Evolutionary conservation across 2,329 filamentous ascomycete species (phyloP).

Genomic region (Rutstroemia sp.): DNA sequence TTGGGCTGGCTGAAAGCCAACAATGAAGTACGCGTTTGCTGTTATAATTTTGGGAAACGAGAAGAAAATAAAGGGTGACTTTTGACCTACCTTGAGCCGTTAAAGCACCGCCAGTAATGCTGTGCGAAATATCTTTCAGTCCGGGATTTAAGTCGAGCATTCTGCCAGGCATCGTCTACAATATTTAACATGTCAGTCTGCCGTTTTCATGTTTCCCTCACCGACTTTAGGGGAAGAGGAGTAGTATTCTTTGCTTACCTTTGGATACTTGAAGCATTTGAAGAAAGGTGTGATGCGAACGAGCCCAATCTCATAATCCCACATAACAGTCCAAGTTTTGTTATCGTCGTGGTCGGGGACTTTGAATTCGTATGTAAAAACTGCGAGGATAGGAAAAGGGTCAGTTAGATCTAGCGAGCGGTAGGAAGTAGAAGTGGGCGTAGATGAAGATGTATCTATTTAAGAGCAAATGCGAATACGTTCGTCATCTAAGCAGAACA

Average conservation of each 20-base stretch:
- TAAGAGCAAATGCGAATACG: neutral
- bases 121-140: conserved; percentile 82
- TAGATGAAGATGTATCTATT: neutral
- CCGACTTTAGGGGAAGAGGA: too few species aligned
- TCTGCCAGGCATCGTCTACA: conserved; percentile 78
- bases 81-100: conserved; percentile 67
- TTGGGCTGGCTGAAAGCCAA: neutral
- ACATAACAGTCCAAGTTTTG: conserved; percentile 71
- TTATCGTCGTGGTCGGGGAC: conserved; percentile 61
- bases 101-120: conserved; percentile 88
- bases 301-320: conserved; percentile 94
- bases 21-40: neutral
- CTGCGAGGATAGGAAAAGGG: conserved; percentile 38
- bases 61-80: neutral
- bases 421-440: too few species aligned
- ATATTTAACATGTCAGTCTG: neutral
- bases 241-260: conserved; percentile 47
- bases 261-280: conserved; percentile 80
- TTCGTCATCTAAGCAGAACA: conserved; percentile 19
- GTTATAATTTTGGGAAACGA: neutral
- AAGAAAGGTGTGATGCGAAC: conserved; percentile 94
- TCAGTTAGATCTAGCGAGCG: neutral
- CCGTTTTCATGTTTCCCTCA: neutral
- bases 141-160: conserved; percentile 73
- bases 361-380: conserved; percentile 78